Evolutionary conservation across 306 rosid species (phyloP).

Genomic region (Pueraria montana): DNA sequence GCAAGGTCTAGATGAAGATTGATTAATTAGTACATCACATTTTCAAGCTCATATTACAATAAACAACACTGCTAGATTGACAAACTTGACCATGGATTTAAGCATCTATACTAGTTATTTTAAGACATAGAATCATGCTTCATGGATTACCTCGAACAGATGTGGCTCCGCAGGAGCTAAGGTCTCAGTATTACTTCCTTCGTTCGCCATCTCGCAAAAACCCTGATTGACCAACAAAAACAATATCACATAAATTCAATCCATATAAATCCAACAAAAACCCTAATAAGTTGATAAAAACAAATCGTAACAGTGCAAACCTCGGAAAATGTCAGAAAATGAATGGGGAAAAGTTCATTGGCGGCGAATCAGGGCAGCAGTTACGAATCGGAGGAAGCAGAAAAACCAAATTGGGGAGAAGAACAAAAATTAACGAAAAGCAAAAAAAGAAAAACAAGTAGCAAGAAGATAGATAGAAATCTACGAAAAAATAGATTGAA

Average conservation of each 20-base stretch:
- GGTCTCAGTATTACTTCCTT: constrained; percentile 82
- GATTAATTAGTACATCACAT: constrained; percentile 7
- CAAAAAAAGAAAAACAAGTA: constrained; percentile 46
- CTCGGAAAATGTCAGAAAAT: constrained; percentile 47
- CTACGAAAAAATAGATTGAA: constrained; percentile 38
- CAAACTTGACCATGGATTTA: background rate
- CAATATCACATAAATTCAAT: constrained; percentile 9
- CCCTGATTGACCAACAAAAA: constrained; percentile 49
- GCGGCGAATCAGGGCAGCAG: constrained; percentile 42
- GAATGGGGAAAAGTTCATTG: background rate
- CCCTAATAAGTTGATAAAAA: constrained; percentile 62
- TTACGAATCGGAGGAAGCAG: constrained; percentile 49
- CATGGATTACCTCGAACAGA: constrained; percentile 70
- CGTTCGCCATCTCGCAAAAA: constrained; percentile 73
- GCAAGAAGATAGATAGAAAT: constrained; percentile 44
- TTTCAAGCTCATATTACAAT: constrained; percentile 25
- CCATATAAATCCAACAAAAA: constrained; percentile 52
- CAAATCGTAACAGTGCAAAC: constrained; percentile 52
- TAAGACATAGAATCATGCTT: constrained; percentile 2
- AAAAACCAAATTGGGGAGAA: constrained; percentile 54
- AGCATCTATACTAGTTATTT: background rate
- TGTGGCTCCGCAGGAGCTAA: constrained; percentile 66
- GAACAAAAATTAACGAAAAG: constrained; percentile 35
- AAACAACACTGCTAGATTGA: background rate
- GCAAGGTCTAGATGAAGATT: background rate